phyloP scores from a whole-genome alignment of 2,329 filamentous ascomycete genomes.

The Pestalotiopsis sp. region DNA sequence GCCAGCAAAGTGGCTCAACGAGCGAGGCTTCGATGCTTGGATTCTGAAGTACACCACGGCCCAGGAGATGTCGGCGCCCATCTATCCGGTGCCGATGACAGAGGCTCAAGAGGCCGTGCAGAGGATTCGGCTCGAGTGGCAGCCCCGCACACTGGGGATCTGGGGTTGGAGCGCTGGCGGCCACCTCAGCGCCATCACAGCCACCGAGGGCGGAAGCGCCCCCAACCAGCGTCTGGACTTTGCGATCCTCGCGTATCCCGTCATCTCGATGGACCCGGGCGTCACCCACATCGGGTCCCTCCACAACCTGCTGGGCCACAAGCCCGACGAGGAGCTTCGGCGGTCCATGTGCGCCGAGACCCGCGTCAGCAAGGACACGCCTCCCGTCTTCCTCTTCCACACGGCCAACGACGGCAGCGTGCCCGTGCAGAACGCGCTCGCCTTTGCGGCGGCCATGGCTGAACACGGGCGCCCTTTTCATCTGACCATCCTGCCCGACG shows the following conservation, averaged over 20 bases:
- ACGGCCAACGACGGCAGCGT: conserved; percentile 30
- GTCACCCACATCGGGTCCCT: conserved; percentile 22
- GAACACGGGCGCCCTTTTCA: conserved; percentile 23
- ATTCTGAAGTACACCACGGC: conserved; percentile 25
- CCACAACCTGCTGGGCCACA: conserved; percentile 23
- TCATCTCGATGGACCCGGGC: conserved; percentile 23
- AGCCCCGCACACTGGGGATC: conserved; percentile 24
- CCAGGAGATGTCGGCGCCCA: conserved; percentile 15
- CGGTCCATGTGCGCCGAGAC: conserved; percentile 27
- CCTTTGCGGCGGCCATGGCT: conserved; percentile 29
- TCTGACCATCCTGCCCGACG: conserved; percentile 30
- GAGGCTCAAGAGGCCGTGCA: conserved; percentile 24
- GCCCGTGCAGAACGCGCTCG: conserved; percentile 29
- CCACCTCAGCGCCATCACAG: conserved; percentile 25
- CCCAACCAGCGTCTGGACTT: conserved; percentile 21
- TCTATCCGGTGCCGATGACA: conserved; percentile 21
- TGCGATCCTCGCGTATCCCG: conserved; percentile 28
- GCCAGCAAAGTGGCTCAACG: conserved; percentile 25
- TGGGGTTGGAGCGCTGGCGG: conserved; percentile 29
- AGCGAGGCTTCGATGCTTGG: conserved; percentile 25
- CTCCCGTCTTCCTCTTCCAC: conserved; percentile 39
- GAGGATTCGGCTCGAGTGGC: conserved; percentile 18
- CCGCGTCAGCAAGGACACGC: conserved; percentile 25
- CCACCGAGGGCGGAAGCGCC: conserved; percentile 15
- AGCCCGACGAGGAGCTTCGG: conserved; percentile 15